phyloP scores from a whole-genome alignment of 2,329 filamentous ascomycete genomes.

The Trichoderma sp. region DNA sequence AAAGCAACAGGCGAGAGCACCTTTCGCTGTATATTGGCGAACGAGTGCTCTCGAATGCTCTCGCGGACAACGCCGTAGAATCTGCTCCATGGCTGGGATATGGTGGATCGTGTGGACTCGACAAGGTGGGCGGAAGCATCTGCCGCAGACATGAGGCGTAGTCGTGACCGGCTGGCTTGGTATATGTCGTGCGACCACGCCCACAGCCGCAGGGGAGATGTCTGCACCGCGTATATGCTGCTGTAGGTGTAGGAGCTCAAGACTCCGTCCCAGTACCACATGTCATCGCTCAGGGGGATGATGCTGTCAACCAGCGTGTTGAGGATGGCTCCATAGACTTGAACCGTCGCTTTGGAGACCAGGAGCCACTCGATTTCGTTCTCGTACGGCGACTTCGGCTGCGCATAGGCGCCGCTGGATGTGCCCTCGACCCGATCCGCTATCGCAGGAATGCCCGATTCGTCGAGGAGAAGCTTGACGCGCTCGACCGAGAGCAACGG shows the following conservation, averaged over 20 bases:
- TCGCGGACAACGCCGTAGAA: constrained; percentile 83
- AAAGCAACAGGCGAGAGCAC: constrained; percentile 79
- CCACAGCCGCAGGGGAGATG: constrained; percentile 75
- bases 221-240: constrained; percentile 83
- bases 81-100: constrained; percentile 60
- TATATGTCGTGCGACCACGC: constrained; percentile 72
- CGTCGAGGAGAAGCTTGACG: constrained; percentile 63
- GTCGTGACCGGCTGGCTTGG: constrained; percentile 57
- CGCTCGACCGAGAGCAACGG: constrained; percentile 61
- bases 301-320: constrained; percentile 80
- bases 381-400: constrained; percentile 59
- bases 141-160: constrained; percentile 40
- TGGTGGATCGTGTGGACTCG: constrained; percentile 42
- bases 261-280: constrained; percentile 95
- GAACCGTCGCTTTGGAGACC: constrained; percentile 87
- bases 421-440: constrained; percentile 43
- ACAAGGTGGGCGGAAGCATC: constrained; percentile 40
- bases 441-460: constrained; percentile 59
- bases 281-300: constrained; percentile 78
- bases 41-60: constrained; percentile 71
- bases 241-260: constrained; percentile 77
- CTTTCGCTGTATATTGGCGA: constrained; percentile 69
- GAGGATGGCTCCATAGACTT: constrained; percentile 81
- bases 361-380: constrained; percentile 87
- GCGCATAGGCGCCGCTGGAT: constrained; percentile 34